Evolutionary conservation across 257 asterid species (phyloP).

Genomic region (Cinchona pubescens): DNA sequence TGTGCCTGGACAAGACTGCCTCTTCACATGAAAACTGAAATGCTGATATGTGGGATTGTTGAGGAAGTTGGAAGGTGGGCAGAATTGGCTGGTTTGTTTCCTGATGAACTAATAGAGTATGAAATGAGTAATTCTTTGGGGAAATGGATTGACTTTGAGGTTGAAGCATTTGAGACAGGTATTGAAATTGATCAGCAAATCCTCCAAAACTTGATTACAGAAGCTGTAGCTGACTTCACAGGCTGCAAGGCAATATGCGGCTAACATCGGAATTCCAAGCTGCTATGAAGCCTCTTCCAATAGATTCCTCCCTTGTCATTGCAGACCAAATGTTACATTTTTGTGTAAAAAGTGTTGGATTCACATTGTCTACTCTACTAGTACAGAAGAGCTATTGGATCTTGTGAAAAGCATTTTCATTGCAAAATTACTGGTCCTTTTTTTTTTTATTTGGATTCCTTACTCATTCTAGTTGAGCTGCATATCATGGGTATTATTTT

Average conservation of each 20-base stretch:
- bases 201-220: slow-evolving; percentile 65
- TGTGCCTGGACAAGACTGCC: slow-evolving; percentile 46
- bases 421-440: neutral
- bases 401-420: neutral
- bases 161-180: slow-evolving; percentile 59
- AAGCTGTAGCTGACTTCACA: slow-evolving; percentile 47
- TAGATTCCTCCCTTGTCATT: slow-evolving; percentile 1
- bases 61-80: slow-evolving; percentile 66
- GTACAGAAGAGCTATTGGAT: slow-evolving; percentile 5
- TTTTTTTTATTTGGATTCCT: too few species aligned
- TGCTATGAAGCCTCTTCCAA: neutral
- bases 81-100: slow-evolving; percentile 39
- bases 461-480: neutral
- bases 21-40: slow-evolving; percentile 42
- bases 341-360: slow-evolving; percentile 16
- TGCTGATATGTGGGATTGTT: slow-evolving; percentile 51
- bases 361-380: neutral
- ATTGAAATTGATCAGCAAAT: slow-evolving; percentile 49
- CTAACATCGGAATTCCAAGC: neutral
- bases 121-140: slow-evolving; percentile 64
- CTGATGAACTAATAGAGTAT: slow-evolving; percentile 58
- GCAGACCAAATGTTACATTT: slow-evolving; percentile 2
- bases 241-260: slow-evolving; percentile 10
- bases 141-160: slow-evolving; percentile 64
- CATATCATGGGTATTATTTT: neutral